A percentile compares a stretch with the other conserved stretches of the same genome.
Conservation (phyloP, 2,329 filamentous ascomycete genomes). For the Diaporthe capsici region DNA sequence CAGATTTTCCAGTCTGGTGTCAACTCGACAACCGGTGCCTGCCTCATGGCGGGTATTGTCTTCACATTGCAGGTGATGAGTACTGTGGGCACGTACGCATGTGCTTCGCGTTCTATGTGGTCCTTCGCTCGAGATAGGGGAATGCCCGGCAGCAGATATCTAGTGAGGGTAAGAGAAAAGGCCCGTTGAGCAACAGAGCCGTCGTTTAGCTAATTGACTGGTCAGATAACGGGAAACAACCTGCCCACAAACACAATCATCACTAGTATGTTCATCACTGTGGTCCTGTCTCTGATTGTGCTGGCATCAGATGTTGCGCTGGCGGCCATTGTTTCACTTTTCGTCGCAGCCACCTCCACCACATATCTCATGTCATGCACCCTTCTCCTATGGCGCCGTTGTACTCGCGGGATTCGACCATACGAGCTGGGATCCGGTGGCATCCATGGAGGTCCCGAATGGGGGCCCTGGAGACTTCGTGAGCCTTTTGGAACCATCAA, state of each 20-base stretch:
- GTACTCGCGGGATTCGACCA: background rate
- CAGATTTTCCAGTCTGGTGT: slow-evolving; percentile 45
- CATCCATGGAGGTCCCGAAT: slow-evolving; percentile 52
- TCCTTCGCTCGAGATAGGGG: slow-evolving; percentile 47
- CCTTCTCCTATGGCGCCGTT: slow-evolving; percentile 57
- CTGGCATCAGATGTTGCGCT: slow-evolving; percentile 54
- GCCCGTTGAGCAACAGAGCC: background rate
- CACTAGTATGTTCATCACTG: slow-evolving; percentile 43
- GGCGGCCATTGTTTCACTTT: slow-evolving; percentile 59
- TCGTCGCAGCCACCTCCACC: slow-evolving; percentile 58
- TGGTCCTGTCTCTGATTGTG: slow-evolving; percentile 47
- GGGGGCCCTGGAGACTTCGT: slow-evolving; percentile 69
- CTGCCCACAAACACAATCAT: slow-evolving; percentile 45
- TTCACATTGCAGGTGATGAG: slow-evolving; percentile 42
- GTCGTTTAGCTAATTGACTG: slow-evolving; percentile 21
- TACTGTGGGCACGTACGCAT: slow-evolving; percentile 45
- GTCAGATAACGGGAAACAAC: slow-evolving; percentile 40
- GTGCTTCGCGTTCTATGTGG: slow-evolving; percentile 47
- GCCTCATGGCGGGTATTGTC: slow-evolving; percentile 44
- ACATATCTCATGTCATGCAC: slow-evolving; percentile 58
- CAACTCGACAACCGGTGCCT: slow-evolving; percentile 43
- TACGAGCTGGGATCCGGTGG: background rate
- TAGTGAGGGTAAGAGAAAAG: slow-evolving; percentile 9
- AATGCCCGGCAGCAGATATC: slow-evolving; percentile 41
- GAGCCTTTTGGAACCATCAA: slow-evolving; percentile 66